These are phyloP conservation scores for Lactarius indigo DNA, from an alignment of 768 basidiomycete species.

Conservation along the genomic window DNA sequence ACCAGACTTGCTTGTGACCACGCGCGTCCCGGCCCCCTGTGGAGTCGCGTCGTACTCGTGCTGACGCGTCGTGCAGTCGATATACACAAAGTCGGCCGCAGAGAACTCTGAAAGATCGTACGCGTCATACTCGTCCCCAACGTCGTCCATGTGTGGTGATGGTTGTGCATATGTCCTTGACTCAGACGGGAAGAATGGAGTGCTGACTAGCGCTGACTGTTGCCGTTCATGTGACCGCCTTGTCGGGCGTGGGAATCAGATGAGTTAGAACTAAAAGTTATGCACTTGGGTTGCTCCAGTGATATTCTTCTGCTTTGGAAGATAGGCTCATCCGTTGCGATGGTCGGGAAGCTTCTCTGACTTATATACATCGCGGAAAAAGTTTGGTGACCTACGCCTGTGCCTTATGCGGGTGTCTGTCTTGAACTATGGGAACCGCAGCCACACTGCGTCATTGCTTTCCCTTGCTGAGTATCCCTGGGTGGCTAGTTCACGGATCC, in stretches of 20 bases:
- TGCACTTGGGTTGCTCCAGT: too few species aligned
- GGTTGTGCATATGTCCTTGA: background rate
- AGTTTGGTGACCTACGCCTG: background rate
- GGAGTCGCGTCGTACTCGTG: background rate
- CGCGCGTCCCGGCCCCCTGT: background rate
- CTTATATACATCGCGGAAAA: background rate
- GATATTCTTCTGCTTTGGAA: too few species aligned
- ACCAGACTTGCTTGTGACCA: constrained; percentile 13
- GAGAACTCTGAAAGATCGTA: constrained; percentile 27
- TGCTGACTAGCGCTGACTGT: background rate
- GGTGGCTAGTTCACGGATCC: background rate
- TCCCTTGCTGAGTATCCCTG: background rate
- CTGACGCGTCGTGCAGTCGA: constrained; percentile 15
- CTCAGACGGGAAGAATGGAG: background rate
- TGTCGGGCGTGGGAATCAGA: background rate
- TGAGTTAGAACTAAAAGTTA: too few species aligned
- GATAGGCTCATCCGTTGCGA: too few species aligned
- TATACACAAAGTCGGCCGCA: constrained; percentile 15
- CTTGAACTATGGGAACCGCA: background rate
- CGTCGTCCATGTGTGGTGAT: constrained; percentile 9
- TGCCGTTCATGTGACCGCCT: background rate
- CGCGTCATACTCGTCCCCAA: constrained; percentile 22
- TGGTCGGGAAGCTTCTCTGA: background rate
- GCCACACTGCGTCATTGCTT: background rate
- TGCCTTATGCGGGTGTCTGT: background rate